phyloP scores from a whole-genome alignment of 176 grass and related monocot species.

The Carex pumila region DNA sequence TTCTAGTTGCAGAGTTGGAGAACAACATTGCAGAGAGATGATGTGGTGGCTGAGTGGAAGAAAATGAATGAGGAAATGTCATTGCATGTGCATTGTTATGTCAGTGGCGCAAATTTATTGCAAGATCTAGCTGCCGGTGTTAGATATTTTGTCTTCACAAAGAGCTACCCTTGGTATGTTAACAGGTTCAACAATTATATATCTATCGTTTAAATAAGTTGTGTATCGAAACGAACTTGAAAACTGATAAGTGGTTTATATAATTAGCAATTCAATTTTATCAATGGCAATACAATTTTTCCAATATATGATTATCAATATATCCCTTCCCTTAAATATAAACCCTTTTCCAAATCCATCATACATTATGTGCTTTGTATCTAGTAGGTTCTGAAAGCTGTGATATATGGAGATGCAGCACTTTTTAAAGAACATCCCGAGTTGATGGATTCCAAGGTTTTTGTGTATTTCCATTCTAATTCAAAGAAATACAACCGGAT shows the following conservation, averaged over 20 bases:
- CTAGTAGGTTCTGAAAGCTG: slow-evolving; percentile 67
- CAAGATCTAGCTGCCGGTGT: slow-evolving; percentile 72
- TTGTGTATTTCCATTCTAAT: slow-evolving; percentile 89
- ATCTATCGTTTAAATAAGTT: background rate
- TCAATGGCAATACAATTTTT: no score
- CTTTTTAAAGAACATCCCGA: slow-evolving; percentile 62
- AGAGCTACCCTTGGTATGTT: slow-evolving; percentile 68
- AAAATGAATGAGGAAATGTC: slow-evolving; percentile 45
- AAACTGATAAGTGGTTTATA: background rate
- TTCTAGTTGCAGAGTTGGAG: slow-evolving; percentile 51
- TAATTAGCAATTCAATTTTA: background rate
- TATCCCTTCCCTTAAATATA: background rate
- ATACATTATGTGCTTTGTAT: background rate
- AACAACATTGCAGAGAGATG: slow-evolving; percentile 58
- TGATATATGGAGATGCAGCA: slow-evolving; percentile 61
- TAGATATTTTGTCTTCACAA: slow-evolving; percentile 89
- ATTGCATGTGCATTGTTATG: slow-evolving; percentile 92
- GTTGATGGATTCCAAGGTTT: slow-evolving; percentile 73
- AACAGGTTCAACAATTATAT: background rate
- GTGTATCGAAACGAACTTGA: background rate
- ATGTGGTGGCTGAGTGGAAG: slow-evolving; percentile 92
- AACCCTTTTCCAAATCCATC: background rate
- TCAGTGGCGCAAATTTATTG: slow-evolving; percentile 74
- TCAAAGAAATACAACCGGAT: slow-evolving; percentile 65
- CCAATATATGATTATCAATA: background rate